Conservation (phyloP, 2,329 filamentous ascomycete genomes). For the Cladosporium cucumerinum region DNA sequence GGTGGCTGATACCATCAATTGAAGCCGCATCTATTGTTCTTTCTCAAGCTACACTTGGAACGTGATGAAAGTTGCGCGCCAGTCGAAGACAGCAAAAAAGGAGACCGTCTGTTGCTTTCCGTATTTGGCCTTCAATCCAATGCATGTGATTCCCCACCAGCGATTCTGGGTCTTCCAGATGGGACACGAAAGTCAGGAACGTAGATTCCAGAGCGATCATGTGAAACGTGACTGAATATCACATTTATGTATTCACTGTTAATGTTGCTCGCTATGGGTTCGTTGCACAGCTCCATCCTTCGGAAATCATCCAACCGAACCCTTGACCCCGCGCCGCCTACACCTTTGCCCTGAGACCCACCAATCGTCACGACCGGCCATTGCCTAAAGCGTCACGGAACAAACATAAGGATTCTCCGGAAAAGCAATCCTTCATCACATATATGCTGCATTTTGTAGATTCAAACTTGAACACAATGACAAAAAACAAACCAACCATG, state of each 20-base stretch:
- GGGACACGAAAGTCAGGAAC: neutral
- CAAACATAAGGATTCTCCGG: neutral
- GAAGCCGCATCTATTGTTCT: too few relatives aligned
- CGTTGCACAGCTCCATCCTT: neutral
- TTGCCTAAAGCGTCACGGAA: neutral
- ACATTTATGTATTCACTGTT: neutral
- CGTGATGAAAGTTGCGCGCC: too few relatives aligned
- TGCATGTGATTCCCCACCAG: too few relatives aligned
- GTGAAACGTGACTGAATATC: too few relatives aligned
- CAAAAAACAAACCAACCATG: constrained; percentile 16
- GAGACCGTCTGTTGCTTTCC: too few relatives aligned
- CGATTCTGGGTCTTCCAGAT: neutral
- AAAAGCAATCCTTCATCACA: neutral
- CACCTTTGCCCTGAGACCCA: neutral
- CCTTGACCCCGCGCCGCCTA: neutral
- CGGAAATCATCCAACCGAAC: neutral
- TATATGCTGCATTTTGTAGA: neutral
- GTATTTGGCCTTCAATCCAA: too few relatives aligned
- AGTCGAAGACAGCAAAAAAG: too few relatives aligned
- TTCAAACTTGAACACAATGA: neutral
- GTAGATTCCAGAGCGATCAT: too few relatives aligned
- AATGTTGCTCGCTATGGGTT: neutral
- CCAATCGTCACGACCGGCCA: neutral
- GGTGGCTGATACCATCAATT: too few relatives aligned
- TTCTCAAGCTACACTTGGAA: too few relatives aligned